These are phyloP conservation scores for Theobroma grandiflorum DNA, from an alignment of 441 rosid genomes.

Conservation along the genomic window DNA sequence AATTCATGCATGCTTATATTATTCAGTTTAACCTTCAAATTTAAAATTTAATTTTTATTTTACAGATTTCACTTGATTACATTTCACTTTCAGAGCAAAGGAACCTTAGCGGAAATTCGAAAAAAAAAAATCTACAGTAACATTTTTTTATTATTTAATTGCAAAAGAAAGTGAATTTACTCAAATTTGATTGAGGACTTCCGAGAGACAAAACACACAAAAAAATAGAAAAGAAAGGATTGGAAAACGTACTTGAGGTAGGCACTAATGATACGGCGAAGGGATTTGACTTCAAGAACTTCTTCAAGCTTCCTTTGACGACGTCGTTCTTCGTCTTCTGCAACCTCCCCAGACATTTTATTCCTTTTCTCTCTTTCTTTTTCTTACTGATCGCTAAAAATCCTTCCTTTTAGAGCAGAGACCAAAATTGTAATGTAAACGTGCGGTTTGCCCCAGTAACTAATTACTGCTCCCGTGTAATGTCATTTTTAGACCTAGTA, in stretches of 20 bases:
- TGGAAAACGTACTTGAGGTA: constrained; percentile 70
- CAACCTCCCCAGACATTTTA: constrained; percentile 32
- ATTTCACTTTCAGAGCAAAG: neutral
- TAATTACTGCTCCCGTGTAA: too few species aligned
- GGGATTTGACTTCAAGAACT: constrained; percentile 95
- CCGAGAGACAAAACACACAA: neutral
- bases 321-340: constrained; percentile 59
- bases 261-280: constrained; percentile 91
- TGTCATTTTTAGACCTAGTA: too few species aligned
- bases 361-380: neutral
- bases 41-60: neutral
- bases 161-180: neutral
- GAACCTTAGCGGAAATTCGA: neutral
- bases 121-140: too few species aligned
- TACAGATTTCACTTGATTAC: neutral
- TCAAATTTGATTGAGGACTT: neutral
- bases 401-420: too few species aligned
- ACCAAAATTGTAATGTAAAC: too few species aligned
- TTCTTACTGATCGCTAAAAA: constrained; percentile 9
- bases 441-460: too few species aligned
- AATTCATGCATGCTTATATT: neutral
- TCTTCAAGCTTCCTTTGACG: constrained; percentile 89
- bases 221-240: neutral
- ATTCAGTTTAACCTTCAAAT: neutral
- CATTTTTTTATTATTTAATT: too few species aligned